A percentile compares a stretch with the other conserved stretches of the same genome.
phyloP scores from a whole-genome alignment of 2,329 filamentous ascomycete species.

The Fusarium denticulatum region DNA sequence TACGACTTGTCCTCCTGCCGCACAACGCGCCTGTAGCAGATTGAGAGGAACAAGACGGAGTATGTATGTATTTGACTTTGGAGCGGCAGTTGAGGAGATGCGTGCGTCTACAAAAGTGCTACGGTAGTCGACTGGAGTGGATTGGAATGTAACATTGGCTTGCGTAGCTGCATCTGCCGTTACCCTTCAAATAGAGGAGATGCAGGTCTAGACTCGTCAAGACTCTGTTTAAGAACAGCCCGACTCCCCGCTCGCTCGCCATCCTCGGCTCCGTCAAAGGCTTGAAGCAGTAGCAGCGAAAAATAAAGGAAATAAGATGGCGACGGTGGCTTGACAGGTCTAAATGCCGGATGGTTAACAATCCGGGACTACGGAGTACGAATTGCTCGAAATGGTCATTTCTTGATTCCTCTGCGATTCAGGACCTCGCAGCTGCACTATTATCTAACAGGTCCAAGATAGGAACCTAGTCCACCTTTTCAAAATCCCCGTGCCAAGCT shows the following conservation, averaged over 20 bases:
- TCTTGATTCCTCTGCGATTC: neutral
- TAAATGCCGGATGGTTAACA: constrained; percentile 9
- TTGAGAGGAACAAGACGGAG: neutral
- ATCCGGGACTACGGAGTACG: neutral
- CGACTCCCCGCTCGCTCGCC: neutral
- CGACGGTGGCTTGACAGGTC: constrained; percentile 21
- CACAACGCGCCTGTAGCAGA: constrained; percentile 4
- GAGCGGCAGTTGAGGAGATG: constrained; percentile 11
- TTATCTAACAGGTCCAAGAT: too few relatives aligned
- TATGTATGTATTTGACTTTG: neutral
- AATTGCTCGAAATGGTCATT: neutral
- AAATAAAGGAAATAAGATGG: constrained; percentile 1
- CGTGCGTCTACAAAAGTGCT: constrained; percentile 24
- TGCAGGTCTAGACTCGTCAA: constrained; percentile 14
- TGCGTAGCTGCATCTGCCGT: constrained; percentile 11
- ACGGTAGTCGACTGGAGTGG: neutral
- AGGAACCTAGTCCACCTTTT: neutral
- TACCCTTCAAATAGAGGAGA: constrained; percentile 22
- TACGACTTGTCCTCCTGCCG: constrained; percentile 1
- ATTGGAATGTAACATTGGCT: neutral
- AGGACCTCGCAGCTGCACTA: neutral
- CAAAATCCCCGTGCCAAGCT: constrained; percentile 27
- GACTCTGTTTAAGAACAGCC: neutral
- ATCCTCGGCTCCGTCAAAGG: neutral
- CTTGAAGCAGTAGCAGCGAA: neutral